These are phyloP conservation scores for Aspergillus sclerotiicarbonarius DNA, from an alignment of 495 filamentous ascomycete species.

Conservation along the genomic window DNA sequence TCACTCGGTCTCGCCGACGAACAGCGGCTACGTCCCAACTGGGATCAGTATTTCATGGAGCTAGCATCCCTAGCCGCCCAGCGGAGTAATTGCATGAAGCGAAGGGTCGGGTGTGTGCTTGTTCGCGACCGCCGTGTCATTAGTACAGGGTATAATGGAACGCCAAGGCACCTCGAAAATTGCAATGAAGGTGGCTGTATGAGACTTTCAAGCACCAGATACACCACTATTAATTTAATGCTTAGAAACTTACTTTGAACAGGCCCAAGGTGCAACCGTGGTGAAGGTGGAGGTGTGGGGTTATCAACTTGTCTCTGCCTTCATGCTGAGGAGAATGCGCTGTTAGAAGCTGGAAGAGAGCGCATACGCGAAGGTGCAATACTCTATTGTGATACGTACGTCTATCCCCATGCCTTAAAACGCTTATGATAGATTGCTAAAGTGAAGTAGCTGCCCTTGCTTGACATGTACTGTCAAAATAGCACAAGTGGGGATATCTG, in stretches of 20 bases:
- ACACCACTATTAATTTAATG: slow-evolving; percentile 45
- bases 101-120: slow-evolving; percentile 92
- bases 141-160: slow-evolving; percentile 97
- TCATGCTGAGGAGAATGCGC: slow-evolving; percentile 95
- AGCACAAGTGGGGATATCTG: slow-evolving; percentile 87
- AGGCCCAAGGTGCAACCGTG: slow-evolving; percentile 78
- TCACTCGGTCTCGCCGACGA: slow-evolving; percentile 72
- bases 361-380: slow-evolving; percentile 74
- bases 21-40: slow-evolving; percentile 80
- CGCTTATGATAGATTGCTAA: neutral
- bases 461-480: slow-evolving; percentile 99
- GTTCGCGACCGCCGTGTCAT: slow-evolving; percentile 86
- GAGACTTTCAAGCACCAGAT: slow-evolving; percentile 13
- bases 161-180: slow-evolving; percentile 78
- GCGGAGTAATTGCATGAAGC: slow-evolving; percentile 96
- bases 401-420: slow-evolving; percentile 5
- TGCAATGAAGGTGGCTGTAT: slow-evolving; percentile 92
- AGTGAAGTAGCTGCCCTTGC: slow-evolving; percentile 70
- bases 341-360: slow-evolving; percentile 91
- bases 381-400: slow-evolving; percentile 87
- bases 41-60: slow-evolving; percentile 98
- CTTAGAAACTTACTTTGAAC: slow-evolving; percentile 10
- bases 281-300: slow-evolving; percentile 63
- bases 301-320: slow-evolving; percentile 88
- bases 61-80: slow-evolving; percentile 88